Evolutionary conservation across 78 protist species (phyloP).

Genomic region (Anaeramoeba flamelloides): DNA sequence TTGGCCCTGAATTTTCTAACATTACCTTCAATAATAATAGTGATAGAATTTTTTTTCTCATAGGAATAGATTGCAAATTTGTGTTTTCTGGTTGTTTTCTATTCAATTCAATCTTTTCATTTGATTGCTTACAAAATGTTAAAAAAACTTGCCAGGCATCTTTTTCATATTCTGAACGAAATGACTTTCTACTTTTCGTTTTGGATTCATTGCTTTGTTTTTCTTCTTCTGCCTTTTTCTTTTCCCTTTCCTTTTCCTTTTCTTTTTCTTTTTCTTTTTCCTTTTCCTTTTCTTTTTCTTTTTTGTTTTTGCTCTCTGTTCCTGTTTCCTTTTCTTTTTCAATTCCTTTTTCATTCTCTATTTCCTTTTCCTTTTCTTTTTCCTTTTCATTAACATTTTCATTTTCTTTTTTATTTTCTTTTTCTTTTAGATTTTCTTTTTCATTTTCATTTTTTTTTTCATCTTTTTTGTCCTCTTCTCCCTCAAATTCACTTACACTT

Average conservation of each 20-base stretch:
- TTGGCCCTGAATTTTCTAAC: neutral
- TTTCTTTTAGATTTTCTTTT: neutral
- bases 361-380: neutral
- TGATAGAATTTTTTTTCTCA: neutral
- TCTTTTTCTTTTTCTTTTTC: neutral
- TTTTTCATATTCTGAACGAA: neutral
- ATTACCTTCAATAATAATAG: neutral
- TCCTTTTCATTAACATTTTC: neutral
- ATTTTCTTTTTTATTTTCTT: neutral
- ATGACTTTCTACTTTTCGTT: neutral
- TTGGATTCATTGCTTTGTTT: neutral
- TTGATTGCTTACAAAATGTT: neutral
- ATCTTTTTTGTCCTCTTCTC: neutral
- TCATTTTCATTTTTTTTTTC: neutral
- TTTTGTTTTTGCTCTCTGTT: neutral
- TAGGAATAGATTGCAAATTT: neutral
- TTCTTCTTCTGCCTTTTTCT: neutral
- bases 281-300: neutral
- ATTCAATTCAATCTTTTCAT: neutral
- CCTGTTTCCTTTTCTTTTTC: neutral
- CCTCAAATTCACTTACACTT: neutral
- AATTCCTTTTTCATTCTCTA: neutral
- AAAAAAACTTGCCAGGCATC: neutral
- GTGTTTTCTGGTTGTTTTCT: neutral
- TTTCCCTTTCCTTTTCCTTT: neutral